Conservation (phyloP, 495 filamentous ascomycete species). For the Massariosphaeria phaeospora region DNA sequence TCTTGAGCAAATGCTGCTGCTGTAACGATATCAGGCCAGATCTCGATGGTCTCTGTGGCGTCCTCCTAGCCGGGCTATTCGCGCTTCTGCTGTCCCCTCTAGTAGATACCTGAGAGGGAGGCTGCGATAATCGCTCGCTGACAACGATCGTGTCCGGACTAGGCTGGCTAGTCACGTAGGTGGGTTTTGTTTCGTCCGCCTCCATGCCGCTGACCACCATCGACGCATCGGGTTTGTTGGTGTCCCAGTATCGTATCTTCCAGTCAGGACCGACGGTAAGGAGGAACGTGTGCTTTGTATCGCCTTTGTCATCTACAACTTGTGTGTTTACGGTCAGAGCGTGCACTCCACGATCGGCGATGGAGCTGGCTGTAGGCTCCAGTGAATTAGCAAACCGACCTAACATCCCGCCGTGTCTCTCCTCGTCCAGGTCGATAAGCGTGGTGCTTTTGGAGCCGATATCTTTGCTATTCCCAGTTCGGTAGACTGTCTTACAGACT, state of each 20-base stretch:
- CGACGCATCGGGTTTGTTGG: conserved; percentile 65
- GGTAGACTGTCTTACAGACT: conserved; percentile 83
- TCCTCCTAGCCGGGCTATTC: conserved; percentile 30
- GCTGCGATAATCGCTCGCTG: conserved; percentile 56
- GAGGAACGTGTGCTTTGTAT: conserved; percentile 61
- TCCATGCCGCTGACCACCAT: conserved; percentile 74
- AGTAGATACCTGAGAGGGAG: conserved; percentile 44
- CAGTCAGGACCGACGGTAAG: conserved; percentile 84
- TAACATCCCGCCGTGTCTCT: conserved; percentile 80
- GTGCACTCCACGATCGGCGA: conserved; percentile 49
- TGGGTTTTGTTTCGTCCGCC: conserved; percentile 62
- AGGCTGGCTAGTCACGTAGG: conserved; percentile 67
- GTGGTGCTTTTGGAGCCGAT: conserved; percentile 64
- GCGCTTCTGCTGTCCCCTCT: conserved; percentile 34
- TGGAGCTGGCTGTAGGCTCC: conserved; percentile 47
- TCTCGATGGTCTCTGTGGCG: conserved; percentile 50
- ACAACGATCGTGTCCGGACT: conserved; percentile 63
- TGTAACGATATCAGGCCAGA: conserved; percentile 84
- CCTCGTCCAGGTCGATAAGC: conserved; percentile 84
- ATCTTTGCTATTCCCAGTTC: conserved; percentile 52
- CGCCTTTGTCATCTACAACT: conserved; percentile 52
- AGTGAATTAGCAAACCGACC: conserved; percentile 74
- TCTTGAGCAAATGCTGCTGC: conserved; percentile 73
- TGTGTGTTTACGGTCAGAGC: conserved; percentile 52
- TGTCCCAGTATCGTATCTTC: conserved; percentile 91